Evolutionary conservation across 2,329 filamentous ascomycete genomes (phyloP), one percentile per base, ranked within the genome.

Genomic region (Colletotrichum simmondsii): DNA sequence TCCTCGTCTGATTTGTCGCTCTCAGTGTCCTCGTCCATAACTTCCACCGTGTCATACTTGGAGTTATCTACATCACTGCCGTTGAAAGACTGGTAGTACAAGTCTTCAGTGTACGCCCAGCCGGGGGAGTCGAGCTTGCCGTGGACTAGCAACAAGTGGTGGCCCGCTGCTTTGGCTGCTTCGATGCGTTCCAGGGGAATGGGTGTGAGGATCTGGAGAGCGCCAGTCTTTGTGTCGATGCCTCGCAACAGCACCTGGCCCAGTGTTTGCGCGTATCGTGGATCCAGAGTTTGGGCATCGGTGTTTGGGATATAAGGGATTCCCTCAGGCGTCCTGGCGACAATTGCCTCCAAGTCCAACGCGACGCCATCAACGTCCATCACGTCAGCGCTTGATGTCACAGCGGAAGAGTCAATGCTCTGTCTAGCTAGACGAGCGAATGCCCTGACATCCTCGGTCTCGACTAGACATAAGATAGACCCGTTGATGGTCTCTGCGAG

Each of bases 191-290:
- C 76, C 0, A 79, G 64, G 0, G 84, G 68, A 7, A 92, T 84
- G 0, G 93, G 93, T 0, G 92, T 92, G 2, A 95, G 78, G 1
- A 96, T 77, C 71, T 95, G 91, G 4, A 96, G 81, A 6, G 85
- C 79, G 4, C 86, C 83, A 1, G 82, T 85, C 26, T 81, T 78
- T 0, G 82, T 77, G 77, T 95, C 92, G 71, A 95, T 90, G 5
- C 91, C 92, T 1, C 93, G 89, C n/a, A 97, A 81, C 10, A 96
- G 85, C 0, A 89, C 92, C 2, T 94, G 83, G 2, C 92, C 93
- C 4, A 94, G 80, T 16, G 89, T 86, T 26, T 84, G 84, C 0
- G 90, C 92, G 77, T 88, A 84, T 32, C 79, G 81, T 0, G 93
- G 92, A 75, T 93, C 85, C 0, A 94, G 86, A 1, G 87, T 85